Conservation (phyloP, 2,329 filamentous ascomycete genomes). For the Trichoderma sp. region DNA sequence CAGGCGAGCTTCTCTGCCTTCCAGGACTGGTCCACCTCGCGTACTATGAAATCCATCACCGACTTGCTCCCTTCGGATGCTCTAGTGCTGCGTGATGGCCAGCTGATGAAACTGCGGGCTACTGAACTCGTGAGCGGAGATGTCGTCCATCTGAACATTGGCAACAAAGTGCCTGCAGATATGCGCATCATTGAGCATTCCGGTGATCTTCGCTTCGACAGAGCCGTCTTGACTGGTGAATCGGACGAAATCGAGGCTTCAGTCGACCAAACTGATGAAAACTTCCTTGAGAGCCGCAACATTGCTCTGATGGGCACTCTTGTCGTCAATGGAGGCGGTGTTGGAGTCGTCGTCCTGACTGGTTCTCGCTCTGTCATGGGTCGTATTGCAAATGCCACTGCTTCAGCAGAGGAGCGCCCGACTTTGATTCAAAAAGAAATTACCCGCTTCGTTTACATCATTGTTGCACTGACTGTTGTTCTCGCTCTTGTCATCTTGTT, state of each 20-base stretch:
- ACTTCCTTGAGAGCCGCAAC: slow-evolving; percentile 46
- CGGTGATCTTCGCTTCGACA: slow-evolving; percentile 46
- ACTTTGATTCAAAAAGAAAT: slow-evolving; percentile 47
- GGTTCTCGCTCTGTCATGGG: slow-evolving; percentile 45
- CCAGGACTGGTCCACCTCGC: slow-evolving; percentile 49
- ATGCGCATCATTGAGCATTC: slow-evolving; percentile 45
- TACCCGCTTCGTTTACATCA: slow-evolving; percentile 46
- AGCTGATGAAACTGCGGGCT: slow-evolving; percentile 42
- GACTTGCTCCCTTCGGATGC: slow-evolving; percentile 47
- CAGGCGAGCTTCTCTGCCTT: slow-evolving; percentile 50
- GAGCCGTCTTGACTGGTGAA: slow-evolving; percentile 45
- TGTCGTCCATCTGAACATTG: slow-evolving; percentile 47
- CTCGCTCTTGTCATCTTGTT: slow-evolving; percentile 46
- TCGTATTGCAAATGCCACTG: slow-evolving; percentile 41
- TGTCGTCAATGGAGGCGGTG: slow-evolving; percentile 43
- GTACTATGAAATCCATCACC: slow-evolving; percentile 50
- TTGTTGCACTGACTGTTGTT: slow-evolving; percentile 41
- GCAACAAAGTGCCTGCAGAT: slow-evolving; percentile 52
- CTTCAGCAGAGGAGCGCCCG: slow-evolving; percentile 39
- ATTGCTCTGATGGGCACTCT: slow-evolving; percentile 47
- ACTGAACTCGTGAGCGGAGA: slow-evolving; percentile 49
- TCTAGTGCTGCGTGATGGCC: slow-evolving; percentile 47
- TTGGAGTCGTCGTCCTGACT: slow-evolving; percentile 44
- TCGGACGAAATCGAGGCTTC: slow-evolving; percentile 44
- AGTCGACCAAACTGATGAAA: slow-evolving; percentile 42